phyloP scores from a whole-genome alignment of 78 protist genomes.

The Pigoraptor vietnamica region DNA sequence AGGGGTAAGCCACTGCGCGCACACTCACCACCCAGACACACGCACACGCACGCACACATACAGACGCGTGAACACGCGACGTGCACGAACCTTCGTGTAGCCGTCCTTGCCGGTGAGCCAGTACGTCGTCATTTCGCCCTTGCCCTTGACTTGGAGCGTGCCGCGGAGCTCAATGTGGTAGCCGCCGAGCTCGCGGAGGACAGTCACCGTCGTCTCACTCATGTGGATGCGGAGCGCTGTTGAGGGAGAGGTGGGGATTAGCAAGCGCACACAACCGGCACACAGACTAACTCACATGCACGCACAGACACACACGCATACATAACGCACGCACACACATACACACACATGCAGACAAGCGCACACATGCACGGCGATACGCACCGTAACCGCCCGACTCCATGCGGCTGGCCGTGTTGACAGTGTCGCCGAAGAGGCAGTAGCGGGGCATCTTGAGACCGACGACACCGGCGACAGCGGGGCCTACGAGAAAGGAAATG shows the following conservation, averaged over 20 bases:
- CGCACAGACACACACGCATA: no score
- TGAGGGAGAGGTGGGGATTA: no score
- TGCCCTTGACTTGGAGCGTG: neutral
- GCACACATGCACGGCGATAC: neutral
- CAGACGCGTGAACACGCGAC: neutral
- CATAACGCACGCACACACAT: neutral
- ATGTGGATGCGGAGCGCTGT: neutral
- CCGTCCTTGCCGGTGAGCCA: constrained; percentile 9
- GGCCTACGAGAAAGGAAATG: constrained; percentile 9
- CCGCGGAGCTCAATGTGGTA: neutral
- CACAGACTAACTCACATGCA: no score
- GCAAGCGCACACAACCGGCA: no score
- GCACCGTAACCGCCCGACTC: constrained; percentile 26
- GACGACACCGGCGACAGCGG: constrained; percentile 68
- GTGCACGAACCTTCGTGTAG: neutral
- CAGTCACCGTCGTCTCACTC: neutral
- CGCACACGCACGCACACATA: neutral
- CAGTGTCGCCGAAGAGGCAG: constrained; percentile 80
- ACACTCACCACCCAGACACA: neutral
- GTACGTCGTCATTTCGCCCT: neutral
- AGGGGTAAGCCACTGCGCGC: no score
- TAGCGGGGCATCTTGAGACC: constrained; percentile 58
- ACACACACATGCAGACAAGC: neutral
- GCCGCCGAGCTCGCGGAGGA: neutral
- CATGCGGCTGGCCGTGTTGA: constrained; percentile 80